Evolutionary conservation across 2,329 filamentous ascomycete species (phyloP), one percentile per base, ranked within the genome.

Genomic region (Atkinsonella texensis): DNA sequence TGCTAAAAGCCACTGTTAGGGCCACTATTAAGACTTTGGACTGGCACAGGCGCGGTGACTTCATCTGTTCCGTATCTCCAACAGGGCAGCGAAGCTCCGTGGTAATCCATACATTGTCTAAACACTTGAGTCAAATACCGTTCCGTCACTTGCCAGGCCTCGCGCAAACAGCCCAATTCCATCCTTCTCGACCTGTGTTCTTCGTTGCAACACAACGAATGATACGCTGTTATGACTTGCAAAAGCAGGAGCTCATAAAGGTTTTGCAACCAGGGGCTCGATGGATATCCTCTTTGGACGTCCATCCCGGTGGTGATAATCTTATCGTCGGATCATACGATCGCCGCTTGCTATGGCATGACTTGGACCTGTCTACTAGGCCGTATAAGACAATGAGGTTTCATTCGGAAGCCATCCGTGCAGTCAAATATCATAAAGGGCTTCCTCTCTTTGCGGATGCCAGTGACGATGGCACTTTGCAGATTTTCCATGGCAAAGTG

Each of bases 311-410:
- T 17, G 93, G 93, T 45, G 90, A 95, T 70, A 96, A 98, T 64
- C 70, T 98, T 51, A 87, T 97, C 53, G 88, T 96, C 11, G 89
- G 90, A 44, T 93, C 89, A 0, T 98, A 97, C 70, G 93, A 98
- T 70, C 84, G 90, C 58, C 83, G 91, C 46, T 76, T 98, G 2
- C 76, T 98, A 33, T 98, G 93, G 93, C 93, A 97, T 71, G 93
- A 98, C 70, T 77, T 97, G 50, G 93, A 98, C 59, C 80, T 98
- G 38, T 93, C 88, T 1, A 84, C 80, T 56, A 82, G 88, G 48
- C 93, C 93, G 0, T 97, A 95, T 75, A 96, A 96, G 75, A 97
- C 91, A 1, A 83, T 98, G 70, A 81, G 93, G 48, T 98, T 97
- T 74, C 93, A 98, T 71, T 73, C 81, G 55, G 87, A 95, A 68